A percentile compares a stretch with the other conserved stretches of the same genome.
phyloP scores from a whole-genome alignment of 495 filamentous ascomycete genomes.

The Penicillium roqueforti region DNA sequence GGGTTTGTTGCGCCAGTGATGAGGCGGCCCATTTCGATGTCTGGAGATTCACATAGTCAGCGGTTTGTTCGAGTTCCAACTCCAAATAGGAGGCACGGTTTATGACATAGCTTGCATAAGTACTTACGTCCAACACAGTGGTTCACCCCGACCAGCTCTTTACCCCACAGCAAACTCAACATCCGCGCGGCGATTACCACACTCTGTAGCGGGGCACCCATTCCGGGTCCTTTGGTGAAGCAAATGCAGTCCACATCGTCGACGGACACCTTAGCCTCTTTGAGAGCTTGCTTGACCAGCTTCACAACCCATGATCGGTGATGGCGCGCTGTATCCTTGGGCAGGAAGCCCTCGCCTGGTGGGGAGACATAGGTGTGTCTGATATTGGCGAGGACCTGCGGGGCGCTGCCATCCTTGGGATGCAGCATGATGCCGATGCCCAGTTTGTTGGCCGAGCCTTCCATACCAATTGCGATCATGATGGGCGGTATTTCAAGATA shows the following conservation, averaged over 20 bases:
- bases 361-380: conserved; percentile 91
- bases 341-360: conserved; percentile 90
- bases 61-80: not conserved
- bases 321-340: conserved; percentile 91
- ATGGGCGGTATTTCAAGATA: conserved; percentile 11
- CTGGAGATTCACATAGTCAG: conserved; percentile 29
- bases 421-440: conserved; percentile 91
- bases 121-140: conserved; percentile 88
- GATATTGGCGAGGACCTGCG: conserved; percentile 85
- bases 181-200: conserved; percentile 83
- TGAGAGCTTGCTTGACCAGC: conserved; percentile 71
- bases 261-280: conserved; percentile 57
- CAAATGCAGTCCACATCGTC: conserved; percentile 83
- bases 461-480: conserved; percentile 87
- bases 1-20: conserved; percentile 92
- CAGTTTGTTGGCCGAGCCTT: conserved; percentile 97
- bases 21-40: conserved; percentile 94
- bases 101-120: not conserved
- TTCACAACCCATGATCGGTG: conserved; percentile 82
- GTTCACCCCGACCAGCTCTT: conserved; percentile 85
- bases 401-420: conserved; percentile 54
- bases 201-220: conserved; percentile 91
- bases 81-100: not conserved
- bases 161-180: conserved; percentile 79
- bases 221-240: conserved; percentile 92